Evolutionary conservation across 108 stramenopile species (phyloP), one percentile per base, ranked within the genome.

Genomic region (Skeletonema marinoi): DNA sequence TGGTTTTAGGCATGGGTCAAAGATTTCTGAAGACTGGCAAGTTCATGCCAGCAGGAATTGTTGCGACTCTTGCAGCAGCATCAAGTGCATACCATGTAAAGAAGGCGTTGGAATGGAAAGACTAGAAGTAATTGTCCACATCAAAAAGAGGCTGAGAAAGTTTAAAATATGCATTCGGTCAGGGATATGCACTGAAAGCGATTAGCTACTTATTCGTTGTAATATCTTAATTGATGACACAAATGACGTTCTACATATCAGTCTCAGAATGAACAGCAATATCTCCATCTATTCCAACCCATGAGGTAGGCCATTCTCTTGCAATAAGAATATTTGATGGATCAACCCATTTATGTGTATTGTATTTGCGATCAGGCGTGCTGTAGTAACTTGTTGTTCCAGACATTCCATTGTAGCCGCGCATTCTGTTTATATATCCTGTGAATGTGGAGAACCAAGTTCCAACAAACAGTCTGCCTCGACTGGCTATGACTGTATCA

Each of bases 371-470:
- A 7, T 86, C 85, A 35, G 87, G 62, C 21, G 76, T 86, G 44
- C 83, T 78, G 61, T 93, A 91, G 76, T 85, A 90, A 4, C 88
- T 82, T 62, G 90, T 82, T 68, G 66, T 88, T 80, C 89, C 91
- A 7, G 84, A 67, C 80, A 91, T 65, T 33, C 92, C 92, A 71
- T 89, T 83, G 71, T 93, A 92, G 8, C 93, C 93, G 66, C 93
- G 82, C 81, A 93, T 77, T 62, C 93, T 88, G 58, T 90, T 91
- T 67, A 98, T 98, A 75, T 96, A 98, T 36, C 96, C 98, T 17
- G 94, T 87, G 82, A 98, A 98, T 17, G 98, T 98, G 39, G 88
- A 89, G 61, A 95, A 96, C 85, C 88, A 98, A 6, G 96, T 97
- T 33, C 98, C 98, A 6, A 90, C 88, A 85, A 97, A 98, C 1